These are phyloP conservation scores for Trametes polyzona DNA, from an alignment of 1,284 basidiomycete genomes.

Conservation along the genomic window DNA sequence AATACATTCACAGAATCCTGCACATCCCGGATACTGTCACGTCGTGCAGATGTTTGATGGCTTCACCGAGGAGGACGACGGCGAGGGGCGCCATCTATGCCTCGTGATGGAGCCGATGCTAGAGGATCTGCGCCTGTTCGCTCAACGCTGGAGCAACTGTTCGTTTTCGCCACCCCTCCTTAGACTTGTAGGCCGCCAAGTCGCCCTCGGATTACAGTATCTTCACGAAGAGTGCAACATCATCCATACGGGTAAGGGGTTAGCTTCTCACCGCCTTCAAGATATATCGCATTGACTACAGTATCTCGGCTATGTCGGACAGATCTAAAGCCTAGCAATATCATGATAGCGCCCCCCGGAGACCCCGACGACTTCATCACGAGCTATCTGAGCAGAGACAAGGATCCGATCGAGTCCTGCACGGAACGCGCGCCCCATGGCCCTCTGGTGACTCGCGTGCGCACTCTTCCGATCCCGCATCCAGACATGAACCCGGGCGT, in stretches of 20 bases:
- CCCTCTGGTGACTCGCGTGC: background rate
- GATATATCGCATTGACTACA: no score
- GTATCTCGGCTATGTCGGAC: background rate
- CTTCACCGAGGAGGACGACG: conserved; percentile 37
- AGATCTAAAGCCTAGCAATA: conserved; percentile 17
- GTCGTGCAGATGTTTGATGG: conserved; percentile 50
- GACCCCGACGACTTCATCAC: background rate
- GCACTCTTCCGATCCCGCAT: background rate
- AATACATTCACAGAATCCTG: conserved; percentile 34
- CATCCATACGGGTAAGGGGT: conserved; percentile 36
- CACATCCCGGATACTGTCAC: conserved; percentile 37
- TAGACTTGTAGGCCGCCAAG: conserved; percentile 49
- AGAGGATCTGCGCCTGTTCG: background rate
- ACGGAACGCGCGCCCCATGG: background rate
- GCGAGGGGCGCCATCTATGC: conserved; percentile 50
- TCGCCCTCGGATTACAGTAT: conserved; percentile 50
- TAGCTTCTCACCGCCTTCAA: no score
- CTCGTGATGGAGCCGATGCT: conserved; percentile 47
- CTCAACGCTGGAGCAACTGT: background rate
- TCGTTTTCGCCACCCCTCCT: conserved; percentile 49
- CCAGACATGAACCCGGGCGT: background rate
- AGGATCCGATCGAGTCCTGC: background rate
- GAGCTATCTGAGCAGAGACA: background rate
- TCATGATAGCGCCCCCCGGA: conserved; percentile 6
- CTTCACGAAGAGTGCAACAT: conserved; percentile 50